These are phyloP conservation scores for Cyclotella distinguenda DNA, from an alignment of 108 stramenopile species.

Conservation along the genomic window DNA sequence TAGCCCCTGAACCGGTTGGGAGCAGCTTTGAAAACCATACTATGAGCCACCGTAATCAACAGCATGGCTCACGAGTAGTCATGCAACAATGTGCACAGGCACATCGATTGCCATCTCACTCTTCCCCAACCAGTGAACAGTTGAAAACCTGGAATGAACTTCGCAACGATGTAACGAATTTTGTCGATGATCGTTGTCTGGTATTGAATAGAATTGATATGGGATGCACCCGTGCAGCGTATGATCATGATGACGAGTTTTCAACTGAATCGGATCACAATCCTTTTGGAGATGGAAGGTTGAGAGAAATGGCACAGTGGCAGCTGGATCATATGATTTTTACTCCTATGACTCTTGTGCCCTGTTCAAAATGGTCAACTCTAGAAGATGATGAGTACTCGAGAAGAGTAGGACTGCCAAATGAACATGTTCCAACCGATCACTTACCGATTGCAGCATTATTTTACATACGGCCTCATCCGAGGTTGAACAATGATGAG, in stretches of 20 bases:
- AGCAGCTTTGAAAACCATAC: background rate
- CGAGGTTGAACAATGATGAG: conserved; percentile 17
- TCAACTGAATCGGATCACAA: background rate
- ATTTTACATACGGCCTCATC: conserved; percentile 30
- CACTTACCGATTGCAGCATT: conserved; percentile 54
- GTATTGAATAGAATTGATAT: conserved; percentile 33
- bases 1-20: background rate
- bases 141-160: conserved; percentile 43
- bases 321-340: conserved; percentile 58
- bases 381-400: conserved; percentile 50
- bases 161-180: conserved; percentile 20
- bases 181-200: conserved; percentile 28
- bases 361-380: conserved; percentile 39
- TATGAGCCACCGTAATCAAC: background rate
- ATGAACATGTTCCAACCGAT: conserved; percentile 47
- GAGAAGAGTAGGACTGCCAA: conserved; percentile 40
- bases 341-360: conserved; percentile 28
- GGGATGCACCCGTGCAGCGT: conserved; percentile 45
- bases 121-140: conserved; percentile 28
- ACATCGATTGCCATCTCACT: conserved; percentile 19
- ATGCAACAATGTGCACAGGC: conserved; percentile 34
- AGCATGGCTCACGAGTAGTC: background rate
- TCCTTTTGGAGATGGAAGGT: background rate
- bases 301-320: conserved; percentile 42
- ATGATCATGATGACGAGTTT: conserved; percentile 44